Base-by-base conservation (phyloP, 495 filamentous ascomycete species). In the Neurospora hispaniola region DNA sequence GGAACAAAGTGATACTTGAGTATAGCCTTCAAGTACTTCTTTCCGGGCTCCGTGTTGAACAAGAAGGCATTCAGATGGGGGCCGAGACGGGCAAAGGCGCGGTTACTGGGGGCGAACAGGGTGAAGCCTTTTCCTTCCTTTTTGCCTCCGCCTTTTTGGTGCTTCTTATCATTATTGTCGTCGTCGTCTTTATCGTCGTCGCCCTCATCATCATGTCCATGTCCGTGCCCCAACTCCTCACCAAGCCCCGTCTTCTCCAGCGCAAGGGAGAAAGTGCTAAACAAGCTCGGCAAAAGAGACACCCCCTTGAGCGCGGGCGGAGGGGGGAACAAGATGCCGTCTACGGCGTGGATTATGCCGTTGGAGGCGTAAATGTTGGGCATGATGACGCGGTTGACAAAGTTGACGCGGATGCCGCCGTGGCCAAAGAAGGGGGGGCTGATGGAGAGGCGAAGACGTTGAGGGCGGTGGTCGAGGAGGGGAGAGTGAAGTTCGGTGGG, bases 331-430 rank as follows among this genome's bases (percentile, higher is more conserved):
- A 98, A 86, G 71, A 94, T 81, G 72, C 78, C 81, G 82, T 93
- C 87, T 71, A 97, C 79, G 71, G 86, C 89, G 83, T 97, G 94
- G 78, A 97, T 88, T 8, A 96, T 81, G 69, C 94, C 94, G 81
- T 97, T 97, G 62, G 86, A 87, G 69, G 78, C 78, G 76, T 69
- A 87, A 62, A 95, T 86, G 80, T 96, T 87, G 69, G 85, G 78
- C n/a, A 84, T 85, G 12, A 92, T 79, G 69, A 96, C 79, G 39
- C 84, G 87, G 80, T 85, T 88, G 78, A 88, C 89, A 78, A 91
- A 92, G 82, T 98, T 97, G 73, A 98, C 72, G 14, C 83, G 85
- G 42, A 93, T 80, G 31, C 89, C 90, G 54, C 54, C 54, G 54
- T 66, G 54, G 27, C 54, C 54, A 14, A 66, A 66, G 66, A 84